These are phyloP conservation scores for Metarhizium anisopliae DNA, from an alignment of 2,329 filamentous ascomycete genomes.

Conservation along the genomic window DNA sequence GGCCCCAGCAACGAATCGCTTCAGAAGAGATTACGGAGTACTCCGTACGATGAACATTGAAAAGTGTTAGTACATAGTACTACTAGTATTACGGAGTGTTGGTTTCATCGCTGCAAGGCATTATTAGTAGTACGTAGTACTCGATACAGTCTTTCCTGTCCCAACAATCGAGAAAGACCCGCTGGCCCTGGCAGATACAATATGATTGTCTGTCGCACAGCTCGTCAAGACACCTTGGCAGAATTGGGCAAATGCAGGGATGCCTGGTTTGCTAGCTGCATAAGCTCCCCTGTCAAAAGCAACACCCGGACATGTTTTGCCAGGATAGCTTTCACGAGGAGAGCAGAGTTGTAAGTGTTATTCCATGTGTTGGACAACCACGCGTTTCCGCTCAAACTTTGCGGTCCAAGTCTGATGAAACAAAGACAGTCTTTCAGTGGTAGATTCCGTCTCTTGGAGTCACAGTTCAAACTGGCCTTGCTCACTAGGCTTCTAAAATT, in stretches of 20 bases:
- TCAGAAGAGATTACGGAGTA: no score
- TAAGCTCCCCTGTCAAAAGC: neutral
- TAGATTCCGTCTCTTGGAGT: neutral
- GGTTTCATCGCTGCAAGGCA: no score
- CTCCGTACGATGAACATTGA: no score
- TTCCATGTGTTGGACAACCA: neutral
- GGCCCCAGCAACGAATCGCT: no score
- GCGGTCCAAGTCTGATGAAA: neutral
- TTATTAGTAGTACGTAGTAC: no score
- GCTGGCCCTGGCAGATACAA: neutral
- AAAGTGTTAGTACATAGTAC: no score
- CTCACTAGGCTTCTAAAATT: neutral
- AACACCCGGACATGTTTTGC: neutral
- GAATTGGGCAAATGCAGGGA: neutral
- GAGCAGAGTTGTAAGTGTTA: neutral
- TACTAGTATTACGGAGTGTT: no score
- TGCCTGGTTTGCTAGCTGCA: neutral
- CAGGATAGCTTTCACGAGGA: neutral
- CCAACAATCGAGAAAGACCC: neutral
- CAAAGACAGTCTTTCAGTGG: neutral
- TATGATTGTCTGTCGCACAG: neutral
- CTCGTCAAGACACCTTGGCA: neutral
- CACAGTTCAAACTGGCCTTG: neutral
- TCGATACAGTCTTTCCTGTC: neutral
- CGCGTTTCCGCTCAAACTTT: no score